Evolutionary conservation across 2,329 filamentous ascomycete genomes (phyloP).

Genomic region (Gnomoniopsis smithogilvyi): DNA sequence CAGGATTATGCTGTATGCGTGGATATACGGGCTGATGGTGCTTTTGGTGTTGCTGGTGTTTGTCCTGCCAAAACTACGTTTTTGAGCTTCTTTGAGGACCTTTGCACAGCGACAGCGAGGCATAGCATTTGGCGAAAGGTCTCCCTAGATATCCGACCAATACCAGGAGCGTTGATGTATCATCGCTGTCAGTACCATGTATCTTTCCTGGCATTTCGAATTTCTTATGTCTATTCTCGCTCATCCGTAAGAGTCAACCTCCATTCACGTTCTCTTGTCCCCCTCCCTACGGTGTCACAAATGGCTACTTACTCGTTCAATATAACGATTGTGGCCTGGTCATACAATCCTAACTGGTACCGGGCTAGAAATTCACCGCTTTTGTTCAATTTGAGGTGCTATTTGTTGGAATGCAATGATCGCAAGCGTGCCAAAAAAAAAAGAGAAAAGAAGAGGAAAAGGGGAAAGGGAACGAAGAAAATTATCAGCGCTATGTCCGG

Average conservation of each 20-base stretch:
- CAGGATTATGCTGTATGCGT: constrained; percentile 76
- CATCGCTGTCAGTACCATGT: neutral
- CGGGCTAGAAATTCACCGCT: neutral
- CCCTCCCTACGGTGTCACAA: too few relatives aligned
- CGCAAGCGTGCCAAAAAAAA: neutral
- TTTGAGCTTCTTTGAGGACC: constrained; percentile 43
- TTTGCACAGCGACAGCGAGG: neutral
- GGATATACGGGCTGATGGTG: constrained; percentile 82
- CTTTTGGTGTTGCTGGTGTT: constrained; percentile 76
- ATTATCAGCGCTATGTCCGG: neutral
- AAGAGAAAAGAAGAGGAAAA: too few relatives aligned
- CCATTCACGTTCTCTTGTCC: too few relatives aligned
- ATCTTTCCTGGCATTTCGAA: neutral
- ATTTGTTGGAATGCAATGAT: neutral
- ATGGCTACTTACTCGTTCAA: too few relatives aligned
- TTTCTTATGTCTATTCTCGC: neutral
- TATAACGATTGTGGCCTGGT: too few relatives aligned
- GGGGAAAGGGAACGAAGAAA: too few relatives aligned
- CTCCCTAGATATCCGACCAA: neutral
- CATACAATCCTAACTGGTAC: neutral
- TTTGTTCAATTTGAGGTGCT: neutral
- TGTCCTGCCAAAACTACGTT: constrained; percentile 81
- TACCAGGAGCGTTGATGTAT: neutral
- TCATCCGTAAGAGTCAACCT: too few relatives aligned
- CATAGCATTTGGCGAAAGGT: neutral